Evolutionary conservation across 305 asterid genomes (phyloP).

Genomic region (Caryopteris hybrid): DNA sequence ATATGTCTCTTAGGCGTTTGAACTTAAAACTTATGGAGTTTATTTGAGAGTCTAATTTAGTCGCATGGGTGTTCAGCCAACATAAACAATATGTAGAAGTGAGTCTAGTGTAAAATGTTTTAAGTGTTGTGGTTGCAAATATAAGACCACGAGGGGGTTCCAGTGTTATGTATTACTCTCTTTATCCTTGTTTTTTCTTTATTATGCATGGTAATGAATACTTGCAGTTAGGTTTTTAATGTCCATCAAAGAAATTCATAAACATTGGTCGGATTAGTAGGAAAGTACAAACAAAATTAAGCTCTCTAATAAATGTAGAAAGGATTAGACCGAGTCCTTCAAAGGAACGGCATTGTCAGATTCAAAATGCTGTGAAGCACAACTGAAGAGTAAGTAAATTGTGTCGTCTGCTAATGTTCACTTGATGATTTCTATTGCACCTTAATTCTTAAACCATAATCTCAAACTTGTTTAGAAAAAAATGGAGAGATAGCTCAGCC

Average conservation of each 20-base stretch:
- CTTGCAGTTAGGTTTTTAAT: background rate
- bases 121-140: background rate
- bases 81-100: background rate
- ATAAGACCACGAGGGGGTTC: background rate
- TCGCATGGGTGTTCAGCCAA: background rate
- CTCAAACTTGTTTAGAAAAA: background rate
- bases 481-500: background rate
- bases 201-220: background rate
- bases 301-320: background rate
- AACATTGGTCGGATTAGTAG: background rate
- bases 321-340: background rate
- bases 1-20: too few species aligned
- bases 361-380: background rate
- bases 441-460: background rate
- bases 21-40: too few species aligned
- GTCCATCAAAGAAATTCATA: background rate
- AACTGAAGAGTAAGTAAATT: background rate
- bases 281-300: background rate
- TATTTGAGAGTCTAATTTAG: background rate
- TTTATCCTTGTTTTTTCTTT: background rate
- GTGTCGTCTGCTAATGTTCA: background rate
- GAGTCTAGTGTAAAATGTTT: conserved; percentile 1
- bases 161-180: background rate
- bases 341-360: background rate
- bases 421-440: background rate